phyloP scores from a whole-genome alignment of 2,329 filamentous ascomycete genomes.

The Monilinia aucupariae region DNA sequence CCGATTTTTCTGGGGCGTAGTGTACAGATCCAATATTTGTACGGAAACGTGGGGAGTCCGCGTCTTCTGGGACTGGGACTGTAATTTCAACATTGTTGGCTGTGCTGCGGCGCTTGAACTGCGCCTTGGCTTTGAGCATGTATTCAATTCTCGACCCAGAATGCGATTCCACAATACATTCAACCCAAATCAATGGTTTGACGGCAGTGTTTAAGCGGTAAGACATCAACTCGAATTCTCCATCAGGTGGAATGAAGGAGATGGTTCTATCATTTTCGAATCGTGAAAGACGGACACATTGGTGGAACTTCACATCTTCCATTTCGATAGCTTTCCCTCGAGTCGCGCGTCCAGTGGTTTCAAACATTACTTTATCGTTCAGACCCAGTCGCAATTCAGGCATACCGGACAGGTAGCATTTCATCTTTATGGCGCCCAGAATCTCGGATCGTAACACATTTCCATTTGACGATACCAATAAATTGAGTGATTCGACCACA shows the following conservation, averaged over 20 bases:
- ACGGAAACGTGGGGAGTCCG: constrained; percentile 89
- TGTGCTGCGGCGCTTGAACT: constrained; percentile 96
- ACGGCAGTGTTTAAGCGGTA: constrained; percentile 98
- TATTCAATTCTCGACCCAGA: constrained; percentile 95
- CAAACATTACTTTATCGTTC: constrained; percentile 99
- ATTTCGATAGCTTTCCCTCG: constrained; percentile 97
- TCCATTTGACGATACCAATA: constrained; percentile 88
- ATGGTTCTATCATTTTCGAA: constrained; percentile 99
- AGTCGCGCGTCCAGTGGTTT: constrained; percentile 90
- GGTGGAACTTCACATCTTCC: constrained; percentile 99
- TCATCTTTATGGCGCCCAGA: constrained; percentile 97
- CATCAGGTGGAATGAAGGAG: constrained; percentile 96
- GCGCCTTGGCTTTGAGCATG: constrained; percentile 96
- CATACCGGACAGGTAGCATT: constrained; percentile 98
- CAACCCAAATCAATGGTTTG: constrained; percentile 97
- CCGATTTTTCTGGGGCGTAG: constrained; percentile 94
- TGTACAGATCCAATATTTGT: constrained; percentile 97
- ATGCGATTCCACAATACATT: constrained; percentile 94
- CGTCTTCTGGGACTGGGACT: constrained; percentile 94
- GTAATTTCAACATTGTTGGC: constrained; percentile 99
- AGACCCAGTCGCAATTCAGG: constrained; percentile 87
- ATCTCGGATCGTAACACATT: constrained; percentile 96
- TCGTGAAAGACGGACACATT: constrained; percentile 88
- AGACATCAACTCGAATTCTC: constrained; percentile 98
- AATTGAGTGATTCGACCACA: constrained; percentile 92